Evolutionary conservation across 345 rosid genomes (phyloP).

Genomic region (Heritiera fomes): DNA sequence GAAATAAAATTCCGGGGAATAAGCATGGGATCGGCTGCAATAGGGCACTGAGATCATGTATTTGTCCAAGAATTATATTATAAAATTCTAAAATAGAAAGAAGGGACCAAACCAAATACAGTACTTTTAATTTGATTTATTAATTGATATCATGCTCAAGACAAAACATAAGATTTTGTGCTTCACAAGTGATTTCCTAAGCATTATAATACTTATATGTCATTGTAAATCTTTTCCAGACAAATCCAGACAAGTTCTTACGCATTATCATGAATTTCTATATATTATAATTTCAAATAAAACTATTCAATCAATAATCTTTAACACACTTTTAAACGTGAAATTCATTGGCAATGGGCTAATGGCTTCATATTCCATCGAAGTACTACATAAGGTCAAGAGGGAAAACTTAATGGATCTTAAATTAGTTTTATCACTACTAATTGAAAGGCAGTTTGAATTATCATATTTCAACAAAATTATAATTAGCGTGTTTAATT

Average conservation of each 20-base stretch:
- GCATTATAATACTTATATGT: background rate
- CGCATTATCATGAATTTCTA: background rate
- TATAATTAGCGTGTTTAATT: background rate
- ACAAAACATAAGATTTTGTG: background rate
- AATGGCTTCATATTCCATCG: no score
- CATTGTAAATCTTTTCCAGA: background rate
- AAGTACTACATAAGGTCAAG: no score
- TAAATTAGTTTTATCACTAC: no score
- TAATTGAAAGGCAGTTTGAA: background rate
- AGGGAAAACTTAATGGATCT: no score
- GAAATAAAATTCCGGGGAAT: conserved; percentile 1
- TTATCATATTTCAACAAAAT: background rate
- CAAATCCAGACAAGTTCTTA: background rate
- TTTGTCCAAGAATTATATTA: background rate
- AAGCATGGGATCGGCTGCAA: background rate
- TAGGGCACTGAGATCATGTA: background rate
- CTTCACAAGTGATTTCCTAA: background rate
- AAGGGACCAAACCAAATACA: background rate
- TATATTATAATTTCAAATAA: background rate
- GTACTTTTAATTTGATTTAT: background rate
- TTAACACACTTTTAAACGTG: no score
- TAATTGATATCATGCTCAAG: background rate
- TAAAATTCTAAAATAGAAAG: background rate
- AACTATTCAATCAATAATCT: no score
- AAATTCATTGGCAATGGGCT: no score